Evolutionary conservation across 495 filamentous ascomycete genomes (phyloP).

Genomic region (Lepraria neglecta): DNA sequence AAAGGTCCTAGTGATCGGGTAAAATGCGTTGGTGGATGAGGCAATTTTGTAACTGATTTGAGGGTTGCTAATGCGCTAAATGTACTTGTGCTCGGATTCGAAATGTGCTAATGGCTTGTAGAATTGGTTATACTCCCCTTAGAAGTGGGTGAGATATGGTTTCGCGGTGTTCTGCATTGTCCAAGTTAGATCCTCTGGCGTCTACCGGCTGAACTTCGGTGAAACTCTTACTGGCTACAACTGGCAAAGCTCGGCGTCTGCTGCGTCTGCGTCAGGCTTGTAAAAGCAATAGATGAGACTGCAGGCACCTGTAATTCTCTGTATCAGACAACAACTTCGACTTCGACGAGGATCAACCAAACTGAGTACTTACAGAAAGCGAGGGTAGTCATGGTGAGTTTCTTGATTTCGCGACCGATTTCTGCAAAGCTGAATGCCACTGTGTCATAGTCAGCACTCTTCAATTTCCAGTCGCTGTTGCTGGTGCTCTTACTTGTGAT

Average conservation of each 20-base stretch:
- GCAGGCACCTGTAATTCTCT: background rate
- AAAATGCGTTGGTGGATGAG: too few relatives aligned
- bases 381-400: slow-evolving; percentile 8
- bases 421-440: background rate
- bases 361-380: background rate
- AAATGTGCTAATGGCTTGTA: too few relatives aligned
- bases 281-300: background rate
- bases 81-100: too few relatives aligned
- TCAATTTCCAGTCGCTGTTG: slow-evolving; percentile 94
- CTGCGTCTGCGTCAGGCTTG: background rate
- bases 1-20: too few relatives aligned
- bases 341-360: background rate
- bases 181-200: background rate
- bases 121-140: background rate
- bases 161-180: background rate
- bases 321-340: background rate
- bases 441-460: slow-evolving; percentile 73
- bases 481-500: slow-evolving; percentile 91
- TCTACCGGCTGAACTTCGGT: background rate
- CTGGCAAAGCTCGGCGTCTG: background rate
- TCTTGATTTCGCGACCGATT: background rate
- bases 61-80: too few relatives aligned
- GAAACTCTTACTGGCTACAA: background rate
- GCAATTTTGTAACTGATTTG: too few relatives aligned
- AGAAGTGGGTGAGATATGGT: background rate